phyloP scores from a whole-genome alignment of 495 filamentous ascomycete genomes.

The Margaritispora aquatica region DNA sequence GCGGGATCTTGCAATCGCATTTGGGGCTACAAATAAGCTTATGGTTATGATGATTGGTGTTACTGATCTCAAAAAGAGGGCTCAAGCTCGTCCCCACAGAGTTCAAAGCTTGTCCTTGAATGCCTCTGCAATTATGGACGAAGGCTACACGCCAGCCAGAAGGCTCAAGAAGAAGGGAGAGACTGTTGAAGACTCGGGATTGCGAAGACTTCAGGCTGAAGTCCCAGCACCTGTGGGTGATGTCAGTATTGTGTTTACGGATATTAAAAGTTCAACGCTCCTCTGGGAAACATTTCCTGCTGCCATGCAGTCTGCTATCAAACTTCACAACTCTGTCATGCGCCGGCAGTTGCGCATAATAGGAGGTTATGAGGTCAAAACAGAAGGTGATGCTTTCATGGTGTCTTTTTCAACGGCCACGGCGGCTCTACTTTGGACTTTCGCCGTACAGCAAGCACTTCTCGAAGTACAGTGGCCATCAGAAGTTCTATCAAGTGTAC shows the following conservation, averaged over 20 bases:
- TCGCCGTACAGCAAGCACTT: constrained; percentile 83
- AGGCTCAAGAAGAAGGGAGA: constrained; percentile 65
- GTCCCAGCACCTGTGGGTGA: constrained; percentile 87
- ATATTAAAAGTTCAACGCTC: constrained; percentile 97
- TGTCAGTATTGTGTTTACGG: constrained; percentile 91
- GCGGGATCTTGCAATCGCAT: constrained; percentile 90
- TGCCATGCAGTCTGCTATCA: constrained; percentile 93
- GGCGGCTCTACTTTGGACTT: constrained; percentile 89
- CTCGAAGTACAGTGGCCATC: constrained; percentile 87
- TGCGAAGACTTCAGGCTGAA: constrained; percentile 78
- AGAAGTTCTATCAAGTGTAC: constrained; percentile 81
- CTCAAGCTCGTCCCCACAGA: constrained; percentile 58
- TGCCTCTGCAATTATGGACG: constrained; percentile 64
- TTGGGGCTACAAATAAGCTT: constrained; percentile 86
- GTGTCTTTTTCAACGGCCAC: constrained; percentile 96
- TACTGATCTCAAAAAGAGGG: constrained; percentile 77
- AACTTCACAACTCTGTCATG: constrained; percentile 93
- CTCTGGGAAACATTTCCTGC: constrained; percentile 95
- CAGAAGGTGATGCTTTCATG: constrained; percentile 99
- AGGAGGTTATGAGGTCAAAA: constrained; percentile 98
- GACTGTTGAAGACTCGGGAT: constrained; percentile 67
- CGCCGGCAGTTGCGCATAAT: constrained; percentile 87
- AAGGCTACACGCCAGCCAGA: constrained; percentile 54
- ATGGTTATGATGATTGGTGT: constrained; percentile 99
- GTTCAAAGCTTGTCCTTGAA: constrained; percentile 69